phyloP scores from a whole-genome alignment of 2,329 filamentous ascomycete species.

The Aspergillus pseudoglaucus region DNA sequence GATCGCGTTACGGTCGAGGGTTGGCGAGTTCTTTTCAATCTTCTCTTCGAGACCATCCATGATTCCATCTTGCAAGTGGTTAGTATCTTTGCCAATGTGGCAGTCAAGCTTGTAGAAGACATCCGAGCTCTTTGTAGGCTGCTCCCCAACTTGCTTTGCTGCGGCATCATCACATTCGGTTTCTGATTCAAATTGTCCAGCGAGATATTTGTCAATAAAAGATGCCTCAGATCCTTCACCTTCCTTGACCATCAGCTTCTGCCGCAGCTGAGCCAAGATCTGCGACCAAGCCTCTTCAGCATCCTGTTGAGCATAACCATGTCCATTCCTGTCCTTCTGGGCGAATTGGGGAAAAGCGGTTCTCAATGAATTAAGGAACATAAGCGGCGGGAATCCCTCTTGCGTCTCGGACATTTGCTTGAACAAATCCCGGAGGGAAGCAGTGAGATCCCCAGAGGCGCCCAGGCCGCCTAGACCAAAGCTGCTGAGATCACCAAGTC shows the following conservation, averaged over 20 bases:
- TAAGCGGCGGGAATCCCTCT: constrained; percentile 72
- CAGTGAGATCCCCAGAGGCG: constrained; percentile 63
- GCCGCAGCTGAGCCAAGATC: constrained; percentile 74
- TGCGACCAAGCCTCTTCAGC: constrained; percentile 98
- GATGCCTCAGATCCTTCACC: constrained; percentile 47
- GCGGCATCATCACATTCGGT: constrained; percentile 78
- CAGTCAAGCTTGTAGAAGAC: constrained; percentile 89
- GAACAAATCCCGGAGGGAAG: constrained; percentile 74
- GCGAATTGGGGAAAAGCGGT: constrained; percentile 85
- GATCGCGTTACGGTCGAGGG: constrained; percentile 67
- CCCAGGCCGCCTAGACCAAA: constrained; percentile 54
- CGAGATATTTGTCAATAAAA: constrained; percentile 87
- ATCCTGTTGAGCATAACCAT: constrained; percentile 94
- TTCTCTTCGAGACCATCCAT: constrained; percentile 74
- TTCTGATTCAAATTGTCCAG: constrained; percentile 69
- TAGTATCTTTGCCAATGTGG: constrained; percentile 81
- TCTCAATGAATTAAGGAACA: constrained; percentile 76
- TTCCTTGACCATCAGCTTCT: constrained; percentile 65
- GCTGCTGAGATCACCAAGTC: constrained; percentile 43
- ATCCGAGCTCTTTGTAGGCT: constrained; percentile 62
- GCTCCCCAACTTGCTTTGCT: constrained; percentile 68
- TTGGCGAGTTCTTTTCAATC: constrained; percentile 80
- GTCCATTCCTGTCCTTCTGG: constrained; percentile 73
- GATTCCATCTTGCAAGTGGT: constrained; percentile 86
- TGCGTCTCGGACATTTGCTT: constrained; percentile 86